Base-by-base conservation (phyloP, 768 basidiomycete genomes). In the Mycena alexandri region DNA sequence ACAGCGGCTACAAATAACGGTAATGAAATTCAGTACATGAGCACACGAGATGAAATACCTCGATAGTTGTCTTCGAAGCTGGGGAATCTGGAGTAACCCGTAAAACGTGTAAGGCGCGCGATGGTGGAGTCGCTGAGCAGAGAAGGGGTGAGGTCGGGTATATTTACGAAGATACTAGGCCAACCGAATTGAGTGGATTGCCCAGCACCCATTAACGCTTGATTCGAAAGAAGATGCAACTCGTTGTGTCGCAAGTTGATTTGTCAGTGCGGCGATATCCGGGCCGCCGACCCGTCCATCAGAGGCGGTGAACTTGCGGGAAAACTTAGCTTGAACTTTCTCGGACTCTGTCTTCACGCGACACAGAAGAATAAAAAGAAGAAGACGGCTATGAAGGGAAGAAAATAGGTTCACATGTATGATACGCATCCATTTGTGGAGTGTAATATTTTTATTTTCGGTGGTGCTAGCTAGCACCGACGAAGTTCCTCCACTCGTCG, bases 81-180 rank as follows among this genome's bases (percentile, higher is more conserved):
- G 98, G 98, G 1, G 94, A 96, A 7, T 86, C 86, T 2, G 95
- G 92, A 2, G 94, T 95, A 34, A 98, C 95, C 61, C 96, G 90
- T 62, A 98, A 82, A 68, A 96, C 92, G 76, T 98, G 96, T 12
- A 98, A 81, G 2, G 90, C 94, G 67, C 85, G 89, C 44, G 83
- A 76, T 46, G 90, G 89, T 14, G 80, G 76, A 61, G 88, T 85
- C 14, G 79, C 77, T 68, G 68, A 48, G 53, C 76, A 75, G 10
- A 75, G 68, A n/a, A 58, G 16, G n/a, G 46, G 50, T 59, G 38
- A 38, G 38, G 38, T 61, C 47, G n/a, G 5, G 50, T 53, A 33
- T 7, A 36, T 42, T 16, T 38, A 5, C 6, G 8, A 74, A 72
- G 50, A 77, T 41, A 64, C 74, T 67, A 6, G 47, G 38, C 63